Percentiles rank a stretch among this genome's conserved stretches.
phyloP scores from a whole-genome alignment of 2,329 filamentous ascomycete species.

The Bipolaris bicolor region DNA sequence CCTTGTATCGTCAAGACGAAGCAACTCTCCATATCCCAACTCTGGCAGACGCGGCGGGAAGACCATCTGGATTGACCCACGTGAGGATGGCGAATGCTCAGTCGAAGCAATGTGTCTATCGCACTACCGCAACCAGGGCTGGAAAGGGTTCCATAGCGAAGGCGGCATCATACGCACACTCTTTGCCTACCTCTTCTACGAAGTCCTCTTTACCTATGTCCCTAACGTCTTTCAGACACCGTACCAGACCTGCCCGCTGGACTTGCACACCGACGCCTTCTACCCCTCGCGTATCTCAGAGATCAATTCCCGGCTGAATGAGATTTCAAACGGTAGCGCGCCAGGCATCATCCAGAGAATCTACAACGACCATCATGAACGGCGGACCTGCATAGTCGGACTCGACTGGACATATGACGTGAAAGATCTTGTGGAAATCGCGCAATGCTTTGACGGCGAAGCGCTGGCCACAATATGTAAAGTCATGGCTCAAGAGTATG shows the following conservation, averaged over 20 bases:
- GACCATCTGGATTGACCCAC: slow-evolving; percentile 86
- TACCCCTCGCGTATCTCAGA: slow-evolving; percentile 84
- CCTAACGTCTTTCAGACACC: slow-evolving; percentile 97
- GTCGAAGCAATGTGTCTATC: slow-evolving; percentile 95
- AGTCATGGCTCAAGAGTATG: slow-evolving; percentile 94
- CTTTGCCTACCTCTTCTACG: slow-evolving; percentile 83
- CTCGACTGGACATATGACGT: slow-evolving; percentile 88
- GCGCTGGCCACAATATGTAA: slow-evolving; percentile 86
- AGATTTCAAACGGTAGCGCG: slow-evolving; percentile 84
- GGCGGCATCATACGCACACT: slow-evolving; percentile 91
- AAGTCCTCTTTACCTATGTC: slow-evolving; percentile 89
- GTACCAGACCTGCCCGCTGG: slow-evolving; percentile 91
- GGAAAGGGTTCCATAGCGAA: slow-evolving; percentile 95
- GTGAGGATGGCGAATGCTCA: slow-evolving; percentile 74
- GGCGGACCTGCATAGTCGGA: slow-evolving; percentile 84
- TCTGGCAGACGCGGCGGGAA: slow-evolving; percentile 63
- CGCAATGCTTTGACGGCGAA: slow-evolving; percentile 76
- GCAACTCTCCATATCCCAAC: slow-evolving; percentile 41
- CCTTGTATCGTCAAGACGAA: slow-evolving; percentile 34
- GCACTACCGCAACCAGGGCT: slow-evolving; percentile 80
- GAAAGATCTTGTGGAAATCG: slow-evolving; percentile 79
- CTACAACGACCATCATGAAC: slow-evolving; percentile 70
- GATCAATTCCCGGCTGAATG: slow-evolving; percentile 84
- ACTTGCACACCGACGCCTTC: slow-evolving; percentile 92
- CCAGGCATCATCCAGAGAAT: slow-evolving; percentile 69